These are phyloP conservation scores for Acanthamoeba culbertsoni DNA, from an alignment of 208 protist genomes.

Conservation along the genomic window DNA sequence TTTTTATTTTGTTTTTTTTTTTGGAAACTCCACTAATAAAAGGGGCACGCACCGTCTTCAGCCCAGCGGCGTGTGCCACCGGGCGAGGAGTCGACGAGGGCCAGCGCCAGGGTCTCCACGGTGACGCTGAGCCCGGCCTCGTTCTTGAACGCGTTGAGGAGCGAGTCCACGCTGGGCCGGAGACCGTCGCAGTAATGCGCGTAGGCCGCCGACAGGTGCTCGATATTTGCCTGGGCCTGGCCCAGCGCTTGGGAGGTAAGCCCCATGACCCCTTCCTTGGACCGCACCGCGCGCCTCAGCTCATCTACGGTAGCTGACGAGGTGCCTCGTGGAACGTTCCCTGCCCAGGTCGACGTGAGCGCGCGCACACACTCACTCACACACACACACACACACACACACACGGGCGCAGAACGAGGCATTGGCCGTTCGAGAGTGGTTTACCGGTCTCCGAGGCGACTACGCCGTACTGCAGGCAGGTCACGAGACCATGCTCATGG, in stretches of 20 bases:
- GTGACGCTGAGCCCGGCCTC: neutral
- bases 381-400: neutral
- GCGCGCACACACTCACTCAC: neutral
- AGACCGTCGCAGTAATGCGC: neutral
- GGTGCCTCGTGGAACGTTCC: neutral
- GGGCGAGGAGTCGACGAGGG: neutral
- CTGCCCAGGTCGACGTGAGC: neutral
- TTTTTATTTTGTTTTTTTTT: no score
- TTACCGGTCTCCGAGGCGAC: neutral
- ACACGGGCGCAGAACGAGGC: neutral
- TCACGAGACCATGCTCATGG: neutral
- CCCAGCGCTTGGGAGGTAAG: neutral
- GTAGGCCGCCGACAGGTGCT: conserved; percentile 6
- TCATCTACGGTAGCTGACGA: neutral
- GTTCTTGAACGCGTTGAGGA: neutral
- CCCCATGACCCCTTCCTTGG: neutral
- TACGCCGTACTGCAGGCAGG: neutral
- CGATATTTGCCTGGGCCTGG: neutral
- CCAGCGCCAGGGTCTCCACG: neutral
- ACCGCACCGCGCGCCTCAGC: neutral
- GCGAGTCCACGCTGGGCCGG: neutral
- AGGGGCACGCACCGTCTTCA: neutral
- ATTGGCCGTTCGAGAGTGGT: no score
- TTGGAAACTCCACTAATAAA: no score
- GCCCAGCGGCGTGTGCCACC: conserved; percentile 11